Evolutionary conservation across 1,139 yeast species (phyloP).

Genomic region (Taphrina wiesneri): DNA sequence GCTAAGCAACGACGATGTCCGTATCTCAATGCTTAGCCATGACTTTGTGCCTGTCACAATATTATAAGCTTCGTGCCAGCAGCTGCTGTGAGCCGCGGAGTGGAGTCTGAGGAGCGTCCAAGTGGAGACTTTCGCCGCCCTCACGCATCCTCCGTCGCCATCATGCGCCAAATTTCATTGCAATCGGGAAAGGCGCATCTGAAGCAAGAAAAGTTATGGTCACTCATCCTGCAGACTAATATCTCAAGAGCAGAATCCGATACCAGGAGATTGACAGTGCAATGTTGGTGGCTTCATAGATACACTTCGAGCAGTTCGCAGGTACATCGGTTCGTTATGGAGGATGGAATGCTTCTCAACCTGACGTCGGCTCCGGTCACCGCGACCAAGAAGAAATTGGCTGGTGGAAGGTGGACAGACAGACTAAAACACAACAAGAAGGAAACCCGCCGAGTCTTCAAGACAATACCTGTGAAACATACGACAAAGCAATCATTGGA

Average conservation of each 20-base stretch:
- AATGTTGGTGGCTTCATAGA: too few relatives aligned
- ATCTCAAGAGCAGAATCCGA: too few relatives aligned
- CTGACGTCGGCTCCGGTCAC: conserved; percentile 11
- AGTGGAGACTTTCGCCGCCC: not conserved
- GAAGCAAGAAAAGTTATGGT: not conserved
- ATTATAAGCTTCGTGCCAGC: too few relatives aligned
- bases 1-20: too few relatives aligned
- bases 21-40: too few relatives aligned
- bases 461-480: conserved; percentile 20
- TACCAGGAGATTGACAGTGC: too few relatives aligned
- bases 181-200: not conserved
- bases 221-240: not conserved
- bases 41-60: too few relatives aligned
- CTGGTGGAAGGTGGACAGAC: conserved; percentile 52
- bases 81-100: too few relatives aligned
- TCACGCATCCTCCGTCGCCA: not conserved
- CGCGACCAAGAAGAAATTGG: conserved; percentile 6
- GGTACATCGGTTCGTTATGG: too few relatives aligned
- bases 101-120: too few relatives aligned
- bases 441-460: conserved; percentile 36
- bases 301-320: too few relatives aligned
- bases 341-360: conserved; percentile 30
- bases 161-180: not conserved
- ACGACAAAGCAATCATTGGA: not conserved
- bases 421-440: conserved; percentile 54